These are phyloP conservation scores for Nannochloropsis oceanica DNA, from an alignment of 108 stramenopile species.

Conservation along the genomic window DNA sequence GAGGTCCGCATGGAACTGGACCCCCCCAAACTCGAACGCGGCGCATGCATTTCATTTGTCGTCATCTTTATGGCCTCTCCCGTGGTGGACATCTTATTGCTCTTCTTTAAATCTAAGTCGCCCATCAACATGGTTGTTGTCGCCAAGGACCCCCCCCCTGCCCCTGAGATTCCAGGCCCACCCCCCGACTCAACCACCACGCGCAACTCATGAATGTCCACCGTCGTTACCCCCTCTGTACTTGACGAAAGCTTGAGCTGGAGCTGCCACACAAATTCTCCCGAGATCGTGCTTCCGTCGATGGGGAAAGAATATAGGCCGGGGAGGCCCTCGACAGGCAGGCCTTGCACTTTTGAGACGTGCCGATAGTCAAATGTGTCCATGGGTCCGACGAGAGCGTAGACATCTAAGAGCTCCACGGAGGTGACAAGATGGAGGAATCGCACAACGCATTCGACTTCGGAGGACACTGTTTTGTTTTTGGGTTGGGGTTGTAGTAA, in stretches of 20 bases:
- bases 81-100: neutral
- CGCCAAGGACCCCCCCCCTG: neutral
- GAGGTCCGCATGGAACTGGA: neutral
- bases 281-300: neutral
- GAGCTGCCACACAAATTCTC: neutral
- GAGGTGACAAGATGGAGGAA: neutral
- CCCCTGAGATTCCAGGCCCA: neutral
- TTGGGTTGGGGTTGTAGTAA: too few relatives aligned
- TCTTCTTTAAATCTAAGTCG: neutral
- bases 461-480: neutral
- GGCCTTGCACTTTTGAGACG: neutral
- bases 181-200: neutral
- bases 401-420: neutral
- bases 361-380: neutral
- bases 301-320: neutral
- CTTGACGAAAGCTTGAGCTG: neutral
- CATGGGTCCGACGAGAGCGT: neutral
- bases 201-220: neutral
- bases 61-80: neutral
- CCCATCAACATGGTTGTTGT: neutral
- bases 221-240: neutral
- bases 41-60: neutral
- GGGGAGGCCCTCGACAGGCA: neutral
- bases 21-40: neutral
- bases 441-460: neutral